Evolutionary conservation across 2,329 filamentous ascomycete genomes (phyloP), one percentile per base, ranked within the genome.

Genomic region (Trichoderma gracile): DNA sequence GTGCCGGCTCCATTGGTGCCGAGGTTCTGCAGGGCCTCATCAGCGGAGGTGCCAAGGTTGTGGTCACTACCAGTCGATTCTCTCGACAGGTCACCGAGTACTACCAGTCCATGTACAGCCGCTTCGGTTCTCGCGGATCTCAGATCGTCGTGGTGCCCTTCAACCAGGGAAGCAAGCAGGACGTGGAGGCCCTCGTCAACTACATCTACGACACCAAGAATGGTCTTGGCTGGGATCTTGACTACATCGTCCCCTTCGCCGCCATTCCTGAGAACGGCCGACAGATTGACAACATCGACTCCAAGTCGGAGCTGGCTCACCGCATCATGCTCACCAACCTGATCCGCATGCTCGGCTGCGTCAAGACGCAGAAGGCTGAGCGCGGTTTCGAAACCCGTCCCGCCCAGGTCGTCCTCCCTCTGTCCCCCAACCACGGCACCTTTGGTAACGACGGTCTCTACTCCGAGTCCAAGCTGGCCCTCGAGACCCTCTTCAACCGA

Each of bases 271-370:
- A 98, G 81, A 97, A 97, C 71, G 95, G 96, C 60, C 93, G 95
- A 68, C 93, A 99, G 78, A 98, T 99, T 67, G 95, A 99, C 75
- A 89, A 84, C 75, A 93, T 99, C 69, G 96, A 99, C 78, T 97
- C 93, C 68, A 96, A 95, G 79, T 98, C 95, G 15, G 95, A 99
- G 81, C 88, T 99, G 68, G 95, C 95, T 70, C 95, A 99, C 78
- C 92, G 95, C 69, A 97, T 99, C 81, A 98, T 99, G 95, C 83
- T 99, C 77, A 99, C 95, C 73, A 99, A 99, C 78, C 84, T 99
- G 10, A 82, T 98, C 68, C 92, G 95, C 71, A 89, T 99, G 66
- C 84, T 99, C 62, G 95, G 95, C 71, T 87, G 82, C 68, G 89
- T 99, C 79, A 99, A 98, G 85, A 80, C 88, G 6, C 91, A 98